Conservation (phyloP, 176 grass and related monocot species). For the Luzula sylvatica region DNA sequence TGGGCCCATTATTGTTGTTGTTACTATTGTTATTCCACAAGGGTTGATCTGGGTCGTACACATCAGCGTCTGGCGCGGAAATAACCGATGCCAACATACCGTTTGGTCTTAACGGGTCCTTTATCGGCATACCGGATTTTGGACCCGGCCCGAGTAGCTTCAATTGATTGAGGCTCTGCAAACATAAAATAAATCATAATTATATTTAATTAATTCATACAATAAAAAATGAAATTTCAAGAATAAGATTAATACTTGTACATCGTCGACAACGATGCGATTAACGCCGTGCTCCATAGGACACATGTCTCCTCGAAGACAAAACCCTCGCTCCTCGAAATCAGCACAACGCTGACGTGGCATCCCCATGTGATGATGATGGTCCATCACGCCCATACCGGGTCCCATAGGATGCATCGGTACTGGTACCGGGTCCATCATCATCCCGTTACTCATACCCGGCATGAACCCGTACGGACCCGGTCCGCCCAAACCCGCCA, state of each 20-base stretch:
- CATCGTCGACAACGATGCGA: slow-evolving; percentile 96
- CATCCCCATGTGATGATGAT: slow-evolving; percentile 82
- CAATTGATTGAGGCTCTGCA: slow-evolving; percentile 83
- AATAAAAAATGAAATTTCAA: slow-evolving; percentile 15
- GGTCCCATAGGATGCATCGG: slow-evolving; percentile 47
- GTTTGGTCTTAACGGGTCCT: slow-evolving; percentile 50
- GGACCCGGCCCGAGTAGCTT: slow-evolving; percentile 70
- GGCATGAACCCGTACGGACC: slow-evolving; percentile 42
- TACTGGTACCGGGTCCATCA: slow-evolving; percentile 85
- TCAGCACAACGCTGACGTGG: slow-evolving; percentile 88
- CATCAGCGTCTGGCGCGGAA: slow-evolving; percentile 54
- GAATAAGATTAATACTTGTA: slow-evolving; percentile 60
- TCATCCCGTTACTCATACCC: slow-evolving; percentile 82
- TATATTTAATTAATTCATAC: slow-evolving; percentile 6
- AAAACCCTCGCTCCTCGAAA: slow-evolving; percentile 95
- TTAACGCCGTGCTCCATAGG: slow-evolving; percentile 98
- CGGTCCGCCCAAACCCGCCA: slow-evolving; percentile 60
- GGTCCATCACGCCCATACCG: slow-evolving; percentile 28
- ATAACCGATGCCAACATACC: slow-evolving; percentile 35
- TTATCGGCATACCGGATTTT: slow-evolving; percentile 49
- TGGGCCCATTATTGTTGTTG: too few relatives aligned
- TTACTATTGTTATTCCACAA: slow-evolving; percentile 50
- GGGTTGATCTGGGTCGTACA: slow-evolving; percentile 99
- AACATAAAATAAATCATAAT: slow-evolving; percentile 19
- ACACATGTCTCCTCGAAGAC: slow-evolving; percentile 96